Base-by-base conservation (phyloP, 2,329 filamentous ascomycete species). In the Aspergillus quadricinctus region DNA sequence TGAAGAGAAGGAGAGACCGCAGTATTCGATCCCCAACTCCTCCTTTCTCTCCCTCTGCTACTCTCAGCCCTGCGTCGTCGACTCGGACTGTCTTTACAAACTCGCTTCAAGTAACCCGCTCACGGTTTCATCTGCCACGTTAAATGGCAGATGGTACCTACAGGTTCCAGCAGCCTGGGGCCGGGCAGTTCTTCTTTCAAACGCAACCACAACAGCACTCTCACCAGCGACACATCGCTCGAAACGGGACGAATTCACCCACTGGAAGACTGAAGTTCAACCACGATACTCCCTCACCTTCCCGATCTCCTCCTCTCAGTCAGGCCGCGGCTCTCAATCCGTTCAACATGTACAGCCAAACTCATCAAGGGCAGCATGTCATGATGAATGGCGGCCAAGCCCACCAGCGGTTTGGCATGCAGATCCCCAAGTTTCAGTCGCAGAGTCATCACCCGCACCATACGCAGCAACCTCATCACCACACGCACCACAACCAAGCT, bases 101-200 rank as follows among this genome's bases (percentile, higher is more conserved):
- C 50, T 54, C 59, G 58, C 61, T 57, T 55, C 67, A 69, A 63
- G 63, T 64, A 67, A 69, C 66, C 63, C 70, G 69, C 62, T 61
- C 68, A 66, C 70, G 73, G 74, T 76, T 70, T 73, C 73, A 65
- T 75, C 73, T 77, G 73, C 75, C 75, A 71, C 75, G 75, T 75
- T 79, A 79, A 75, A 80, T 80, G 78, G 78, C 78, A 78, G 78
- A 80, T 80, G 78, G 77, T 79, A 75, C 76, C 72, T 80, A 78
- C 75, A 77, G 78, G 73, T 80, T 78, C 77, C 77, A 79, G 72
- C 77, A 79, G 76, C 76, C 77, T 78, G 77, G 76, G 72, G 75
- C 76, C 75, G 77, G 77, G 73, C 77, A 76, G 66, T 79, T 77
- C 65, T 78, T 74, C 67, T 78, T 77, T 61, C 72, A 75, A 70